These are phyloP conservation scores for Solanum corneliomulleri DNA, from an alignment of 257 asterid genomes.

Conservation along the genomic window DNA sequence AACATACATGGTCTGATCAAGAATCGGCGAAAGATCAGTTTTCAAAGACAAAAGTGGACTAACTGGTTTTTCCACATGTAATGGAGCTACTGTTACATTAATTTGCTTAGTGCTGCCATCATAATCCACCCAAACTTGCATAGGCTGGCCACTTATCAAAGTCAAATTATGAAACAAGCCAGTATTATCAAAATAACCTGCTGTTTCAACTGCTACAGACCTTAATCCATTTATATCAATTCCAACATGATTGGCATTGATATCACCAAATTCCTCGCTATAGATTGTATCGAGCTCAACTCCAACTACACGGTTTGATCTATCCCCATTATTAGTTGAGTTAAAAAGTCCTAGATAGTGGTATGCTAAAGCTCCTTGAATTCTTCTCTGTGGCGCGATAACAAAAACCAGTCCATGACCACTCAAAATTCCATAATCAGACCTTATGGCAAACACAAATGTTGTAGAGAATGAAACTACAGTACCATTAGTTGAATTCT, in stretches of 20 bases:
- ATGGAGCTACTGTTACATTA: constrained; percentile 38
- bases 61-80: constrained; percentile 20
- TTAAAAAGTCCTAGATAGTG: constrained; percentile 53
- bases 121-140: constrained; percentile 57
- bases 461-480: constrained; percentile 43
- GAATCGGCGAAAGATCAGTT: constrained; percentile 25
- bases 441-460: constrained; percentile 44
- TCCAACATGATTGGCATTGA: constrained; percentile 45
- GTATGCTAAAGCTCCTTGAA: constrained; percentile 21
- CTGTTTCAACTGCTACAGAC: constrained; percentile 9
- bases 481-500: constrained; percentile 16
- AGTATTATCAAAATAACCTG: constrained; percentile 26
- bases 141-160: constrained; percentile 22
- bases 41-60: constrained; percentile 18
- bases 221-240: constrained; percentile 33
- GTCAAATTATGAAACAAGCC: constrained; percentile 24
- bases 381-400: constrained; percentile 35
- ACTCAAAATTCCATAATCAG: constrained; percentile 21
- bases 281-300: constrained; percentile 52
- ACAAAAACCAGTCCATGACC: constrained; percentile 57
- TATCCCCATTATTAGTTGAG: constrained; percentile 27
- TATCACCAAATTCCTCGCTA: constrained; percentile 29
- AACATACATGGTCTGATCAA: constrained; percentile 35
- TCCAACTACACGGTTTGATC: constrained; percentile 39
- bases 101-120: constrained; percentile 8